A percentile compares a stretch with the other conserved stretches of the same genome.
Conservation (phyloP, 768 basidiomycete species). For the Heimioporus sp. region DNA sequence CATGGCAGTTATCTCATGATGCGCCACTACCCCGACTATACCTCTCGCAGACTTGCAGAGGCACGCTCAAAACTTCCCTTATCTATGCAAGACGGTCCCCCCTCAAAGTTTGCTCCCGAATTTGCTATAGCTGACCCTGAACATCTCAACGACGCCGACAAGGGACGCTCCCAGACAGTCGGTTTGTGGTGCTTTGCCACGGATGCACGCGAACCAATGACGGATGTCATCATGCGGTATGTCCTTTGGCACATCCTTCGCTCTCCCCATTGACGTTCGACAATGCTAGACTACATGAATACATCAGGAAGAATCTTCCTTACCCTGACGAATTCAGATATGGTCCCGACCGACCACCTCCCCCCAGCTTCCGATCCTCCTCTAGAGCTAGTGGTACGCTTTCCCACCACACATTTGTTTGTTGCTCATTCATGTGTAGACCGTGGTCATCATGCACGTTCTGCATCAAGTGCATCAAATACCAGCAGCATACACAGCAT, state of each 20-base stretch:
- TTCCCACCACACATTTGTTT: neutral
- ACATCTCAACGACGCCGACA: constrained; percentile 43
- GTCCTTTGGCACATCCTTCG: constrained; percentile 13
- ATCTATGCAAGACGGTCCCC: constrained; percentile 26
- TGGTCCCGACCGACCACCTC: constrained; percentile 64
- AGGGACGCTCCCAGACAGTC: constrained; percentile 56
- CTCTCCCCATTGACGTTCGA: neutral
- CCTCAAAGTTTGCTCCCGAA: constrained; percentile 49
- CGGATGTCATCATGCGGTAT: constrained; percentile 68
- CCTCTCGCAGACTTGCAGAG: constrained; percentile 43
- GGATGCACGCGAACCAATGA: constrained; percentile 68
- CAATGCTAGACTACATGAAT: constrained; percentile 54
- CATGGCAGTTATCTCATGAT: constrained; percentile 70
- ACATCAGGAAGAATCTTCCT: constrained; percentile 59
- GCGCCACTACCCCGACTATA: constrained; percentile 70
- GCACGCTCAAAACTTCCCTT: constrained; percentile 26
- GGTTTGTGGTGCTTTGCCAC: constrained; percentile 77
- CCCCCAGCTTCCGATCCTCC: constrained; percentile 44
- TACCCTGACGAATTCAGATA: constrained; percentile 75
- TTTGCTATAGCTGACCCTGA: constrained; percentile 46
- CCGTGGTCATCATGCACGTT: constrained; percentile 25
- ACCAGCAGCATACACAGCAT: constrained; percentile 35
- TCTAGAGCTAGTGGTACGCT: constrained; percentile 30
- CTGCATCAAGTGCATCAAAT: constrained; percentile 33
- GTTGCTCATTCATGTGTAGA: constrained; percentile 18